Percentiles rank a stretch among this genome's conserved stretches.
phyloP scores from a whole-genome alignment of 2,329 filamentous ascomycete genomes.

The Ceratocystis destructans region DNA sequence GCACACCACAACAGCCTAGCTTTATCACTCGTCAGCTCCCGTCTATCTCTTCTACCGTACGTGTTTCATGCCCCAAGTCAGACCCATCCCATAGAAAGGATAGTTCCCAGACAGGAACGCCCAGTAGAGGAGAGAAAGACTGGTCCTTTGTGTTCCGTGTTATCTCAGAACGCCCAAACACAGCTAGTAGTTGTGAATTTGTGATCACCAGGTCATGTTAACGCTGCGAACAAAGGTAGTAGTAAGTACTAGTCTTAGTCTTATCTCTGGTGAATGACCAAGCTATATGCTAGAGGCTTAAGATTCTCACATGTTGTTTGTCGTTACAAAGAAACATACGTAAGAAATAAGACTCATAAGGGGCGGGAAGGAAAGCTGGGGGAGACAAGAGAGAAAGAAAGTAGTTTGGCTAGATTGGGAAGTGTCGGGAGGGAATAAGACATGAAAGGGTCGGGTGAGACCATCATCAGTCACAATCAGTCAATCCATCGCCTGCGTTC shows the following conservation, averaged over 20 bases:
- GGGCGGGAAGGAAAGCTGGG: background rate
- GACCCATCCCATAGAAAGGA: background rate
- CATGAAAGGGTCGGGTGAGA: no score
- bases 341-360: background rate
- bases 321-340: background rate
- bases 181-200: background rate
- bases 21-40: no score
- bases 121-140: background rate
- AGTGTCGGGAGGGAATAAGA: background rate
- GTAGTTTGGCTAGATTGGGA: background rate
- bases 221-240: background rate
- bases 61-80: background rate
- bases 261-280: background rate
- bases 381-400: background rate
- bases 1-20: no score
- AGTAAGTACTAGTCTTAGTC: background rate
- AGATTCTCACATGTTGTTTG: background rate
- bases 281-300: background rate
- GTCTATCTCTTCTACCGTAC: background rate
- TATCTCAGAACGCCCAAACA: background rate
- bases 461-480: background rate
- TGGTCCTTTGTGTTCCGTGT: background rate
- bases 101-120: background rate
- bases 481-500: background rate
- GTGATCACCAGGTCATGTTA: background rate